These are phyloP conservation scores for Protomyces lactucae-debilis DNA, from an alignment of 1,139 yeast species.

Conservation along the genomic window DNA sequence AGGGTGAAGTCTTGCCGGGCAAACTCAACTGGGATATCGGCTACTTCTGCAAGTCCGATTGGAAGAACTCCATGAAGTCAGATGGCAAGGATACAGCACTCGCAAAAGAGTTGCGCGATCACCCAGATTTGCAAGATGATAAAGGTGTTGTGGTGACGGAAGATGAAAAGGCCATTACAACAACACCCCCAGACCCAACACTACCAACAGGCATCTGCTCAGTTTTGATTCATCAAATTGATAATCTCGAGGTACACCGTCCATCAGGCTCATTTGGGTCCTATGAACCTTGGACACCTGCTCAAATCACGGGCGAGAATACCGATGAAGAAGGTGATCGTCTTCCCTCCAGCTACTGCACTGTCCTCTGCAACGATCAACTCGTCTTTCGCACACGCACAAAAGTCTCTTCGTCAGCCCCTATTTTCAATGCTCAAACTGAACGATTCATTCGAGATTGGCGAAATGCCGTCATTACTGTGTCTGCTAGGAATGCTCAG, in stretches of 20 bases:
- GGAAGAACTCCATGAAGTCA: constrained; percentile 20
- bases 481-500: constrained; percentile 21
- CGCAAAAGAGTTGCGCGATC: constrained; percentile 15
- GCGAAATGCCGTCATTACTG: constrained; percentile 25
- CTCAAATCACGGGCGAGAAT: constrained; percentile 26
- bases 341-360: constrained; percentile 27
- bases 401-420: constrained; percentile 24
- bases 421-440: constrained; percentile 28
- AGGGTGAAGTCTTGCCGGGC: constrained; percentile 25
- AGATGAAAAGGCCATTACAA: constrained; percentile 25
- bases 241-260: constrained; percentile 23
- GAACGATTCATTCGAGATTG: constrained; percentile 27
- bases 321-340: constrained; percentile 25
- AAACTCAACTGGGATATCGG: constrained; percentile 24
- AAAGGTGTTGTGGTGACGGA: constrained; percentile 23
- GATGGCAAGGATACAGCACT: constrained; percentile 21
- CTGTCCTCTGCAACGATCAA: constrained; percentile 22
- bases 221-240: constrained; percentile 25
- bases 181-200: constrained; percentile 26
- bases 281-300: constrained; percentile 21
- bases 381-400: constrained; percentile 26
- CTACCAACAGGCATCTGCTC: constrained; percentile 26
- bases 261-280: constrained; percentile 27
- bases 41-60: constrained; percentile 21
- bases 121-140: constrained; percentile 14